Evolutionary conservation across 805 yeast species (phyloP), one percentile per base, ranked within the genome.

Genomic region (Saccharomycodes ludwigii): DNA sequence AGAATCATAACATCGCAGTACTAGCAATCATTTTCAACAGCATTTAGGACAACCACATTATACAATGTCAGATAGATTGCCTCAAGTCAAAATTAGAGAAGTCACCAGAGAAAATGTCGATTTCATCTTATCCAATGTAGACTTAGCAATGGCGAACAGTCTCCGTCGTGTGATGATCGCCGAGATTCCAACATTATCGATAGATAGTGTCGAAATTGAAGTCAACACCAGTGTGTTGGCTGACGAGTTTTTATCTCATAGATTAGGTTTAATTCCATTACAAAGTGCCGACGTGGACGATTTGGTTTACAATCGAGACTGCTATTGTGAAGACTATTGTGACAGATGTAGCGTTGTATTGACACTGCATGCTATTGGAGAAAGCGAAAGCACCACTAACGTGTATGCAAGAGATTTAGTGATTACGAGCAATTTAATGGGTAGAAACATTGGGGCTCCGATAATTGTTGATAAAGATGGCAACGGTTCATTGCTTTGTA

Each of bases 301-400:
- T 39, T 63, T 88, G 41, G 75, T 83, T 40, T 88, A 86, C 59
- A 77, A 93, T 18, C 71, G 96, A 52, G 98, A 91, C 55, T 91
- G 99, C 58, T 86, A 94, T 27, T 91, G 99, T 63, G 98, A 91
- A 54, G 93, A 86, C 52, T 88, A 91, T 61, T 91, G 99, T 60
- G 86, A 84, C 38, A 78, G 80, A 56, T 91, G 99, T 61, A 77
- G 94, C 4, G 97, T 91, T 16, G 83, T 78, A 41, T 66, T 91
- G 35, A 76, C 78, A 36, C 61, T 91, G 40, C 76, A 82, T 35
- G 98, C 95, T n/a, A 66, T 73, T 41, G 88, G 95, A 54, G 88
- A 82, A 40, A 66, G 81, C 27, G 96, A 84, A 47, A 73, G 77
- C 28, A 82, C 94, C 8, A 80, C 84, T 71, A 83, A 78, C 43